These are phyloP conservation scores for Silene vulgaris DNA, from an alignment of 179 eudicot genomes.

Conservation along the genomic window DNA sequence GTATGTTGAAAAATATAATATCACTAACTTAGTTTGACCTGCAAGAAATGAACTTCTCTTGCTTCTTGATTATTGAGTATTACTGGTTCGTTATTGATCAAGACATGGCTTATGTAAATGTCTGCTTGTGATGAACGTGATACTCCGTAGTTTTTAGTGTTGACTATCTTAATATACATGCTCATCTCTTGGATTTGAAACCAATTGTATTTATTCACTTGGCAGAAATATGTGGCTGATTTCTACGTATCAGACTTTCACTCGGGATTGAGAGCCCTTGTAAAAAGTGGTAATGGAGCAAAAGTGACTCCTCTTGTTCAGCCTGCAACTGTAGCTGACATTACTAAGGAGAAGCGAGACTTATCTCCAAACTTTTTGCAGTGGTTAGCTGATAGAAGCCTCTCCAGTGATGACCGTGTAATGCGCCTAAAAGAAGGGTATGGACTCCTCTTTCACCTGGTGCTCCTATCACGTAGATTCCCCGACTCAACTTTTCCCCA, in stretches of 20 bases:
- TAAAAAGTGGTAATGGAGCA: conserved; percentile 90
- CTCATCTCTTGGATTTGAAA: conserved; percentile 13
- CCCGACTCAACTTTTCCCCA: not conserved
- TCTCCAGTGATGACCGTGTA: conserved; percentile 74
- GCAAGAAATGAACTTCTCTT: not conserved
- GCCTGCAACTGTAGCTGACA: conserved; percentile 56
- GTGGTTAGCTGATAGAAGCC: conserved; percentile 82
- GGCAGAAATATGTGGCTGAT: conserved; percentile 78
- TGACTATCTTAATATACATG: not conserved
- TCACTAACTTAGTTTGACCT: not conserved
- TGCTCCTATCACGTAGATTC: not conserved
- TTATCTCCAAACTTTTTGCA: conserved; percentile 66
- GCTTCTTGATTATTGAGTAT: too few relatives aligned
- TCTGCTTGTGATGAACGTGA: too few relatives aligned
- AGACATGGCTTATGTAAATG: too few relatives aligned
- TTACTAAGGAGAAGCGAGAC: conserved; percentile 62
- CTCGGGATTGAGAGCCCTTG: conserved; percentile 85
- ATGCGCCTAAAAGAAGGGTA: conserved; percentile 96
- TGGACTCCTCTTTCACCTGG: conserved; percentile 17
- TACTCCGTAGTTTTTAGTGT: too few relatives aligned
- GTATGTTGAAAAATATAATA: not conserved
- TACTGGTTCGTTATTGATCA: too few relatives aligned
- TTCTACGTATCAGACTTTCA: conserved; percentile 90
- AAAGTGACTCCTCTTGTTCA: conserved; percentile 79
- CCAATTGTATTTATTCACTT: conserved; percentile 8